A percentile compares a stretch with the other conserved stretches of the same genome.
These are phyloP conservation scores for Penicillium waksmanii DNA, from an alignment of 495 filamentous ascomycete genomes.

Conservation along the genomic window DNA sequence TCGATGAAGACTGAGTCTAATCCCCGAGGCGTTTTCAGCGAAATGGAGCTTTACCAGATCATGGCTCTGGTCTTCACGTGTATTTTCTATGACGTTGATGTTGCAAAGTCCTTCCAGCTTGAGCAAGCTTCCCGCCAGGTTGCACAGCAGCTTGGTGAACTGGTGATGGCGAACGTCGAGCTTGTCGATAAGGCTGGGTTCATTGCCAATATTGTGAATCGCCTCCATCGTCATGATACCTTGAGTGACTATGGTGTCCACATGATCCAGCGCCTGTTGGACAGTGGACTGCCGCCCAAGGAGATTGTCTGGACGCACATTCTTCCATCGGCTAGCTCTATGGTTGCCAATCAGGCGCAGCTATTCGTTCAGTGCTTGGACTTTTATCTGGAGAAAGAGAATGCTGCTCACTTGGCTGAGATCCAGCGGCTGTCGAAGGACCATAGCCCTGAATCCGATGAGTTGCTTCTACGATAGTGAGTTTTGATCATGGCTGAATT, in stretches of 20 bases:
- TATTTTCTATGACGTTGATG: conserved; percentile 69
- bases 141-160: conserved; percentile 59
- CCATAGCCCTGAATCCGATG: conserved; percentile 49
- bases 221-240: conserved; percentile 44
- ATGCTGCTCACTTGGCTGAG: conserved; percentile 55
- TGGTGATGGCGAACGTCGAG: conserved; percentile 66
- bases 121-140: conserved; percentile 58
- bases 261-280: conserved; percentile 69
- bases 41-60: conserved; percentile 61
- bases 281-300: conserved; percentile 57
- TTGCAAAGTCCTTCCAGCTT: conserved; percentile 64
- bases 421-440: conserved; percentile 58
- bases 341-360: conserved; percentile 71
- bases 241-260: conserved; percentile 68
- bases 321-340: conserved; percentile 60
- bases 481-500: conserved; percentile 13
- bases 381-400: conserved; percentile 68
- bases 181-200: conserved; percentile 53
- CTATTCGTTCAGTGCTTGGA: conserved; percentile 76
- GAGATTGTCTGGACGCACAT: conserved; percentile 77
- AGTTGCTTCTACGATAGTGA: conserved; percentile 50
- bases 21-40: conserved; percentile 58
- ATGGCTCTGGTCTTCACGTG: conserved; percentile 62
- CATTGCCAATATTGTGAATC: conserved; percentile 50
- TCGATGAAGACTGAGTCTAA: conserved; percentile 66